Evolutionary conservation across 2,329 filamentous ascomycete species (phyloP).

Genomic region (Penicillium sp.): DNA sequence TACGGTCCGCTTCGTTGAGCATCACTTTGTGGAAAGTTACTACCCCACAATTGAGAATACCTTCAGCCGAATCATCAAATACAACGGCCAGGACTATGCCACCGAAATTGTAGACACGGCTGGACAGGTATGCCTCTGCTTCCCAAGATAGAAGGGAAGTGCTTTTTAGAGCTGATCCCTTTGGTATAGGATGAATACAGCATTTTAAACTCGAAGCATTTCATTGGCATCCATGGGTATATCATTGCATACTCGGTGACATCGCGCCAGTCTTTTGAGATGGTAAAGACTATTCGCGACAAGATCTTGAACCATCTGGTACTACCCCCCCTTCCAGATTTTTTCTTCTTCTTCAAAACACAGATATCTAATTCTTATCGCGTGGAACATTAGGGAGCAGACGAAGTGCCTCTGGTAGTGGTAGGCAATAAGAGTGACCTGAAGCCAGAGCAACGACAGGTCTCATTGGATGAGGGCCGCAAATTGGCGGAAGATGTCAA

Average conservation of each 20-base stretch:
- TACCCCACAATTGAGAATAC: slow-evolving; percentile 99
- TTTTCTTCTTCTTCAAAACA: background rate
- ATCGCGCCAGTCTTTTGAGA: slow-evolving; percentile 91
- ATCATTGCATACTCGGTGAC: slow-evolving; percentile 98
- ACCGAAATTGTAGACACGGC: slow-evolving; percentile 99
- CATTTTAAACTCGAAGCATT: slow-evolving; percentile 97
- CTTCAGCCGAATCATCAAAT: slow-evolving; percentile 91
- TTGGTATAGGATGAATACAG: slow-evolving; percentile 84
- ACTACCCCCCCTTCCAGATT: slow-evolving; percentile 31
- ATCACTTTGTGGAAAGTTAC: slow-evolving; percentile 97
- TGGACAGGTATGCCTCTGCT: slow-evolving; percentile 66
- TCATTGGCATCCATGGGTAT: slow-evolving; percentile 98
- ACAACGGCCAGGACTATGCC: slow-evolving; percentile 87
- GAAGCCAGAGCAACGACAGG: slow-evolving; percentile 87
- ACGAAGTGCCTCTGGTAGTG: slow-evolving; percentile 88
- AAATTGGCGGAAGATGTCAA: slow-evolving; percentile 81
- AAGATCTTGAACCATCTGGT: slow-evolving; percentile 97
- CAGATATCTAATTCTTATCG: background rate
- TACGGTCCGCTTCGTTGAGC: slow-evolving; percentile 94
- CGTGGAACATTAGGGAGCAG: slow-evolving; percentile 67
- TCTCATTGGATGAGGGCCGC: slow-evolving; percentile 80
- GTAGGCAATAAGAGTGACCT: slow-evolving; percentile 98
- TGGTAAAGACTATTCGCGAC: slow-evolving; percentile 92
- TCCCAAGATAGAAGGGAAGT: background rate
- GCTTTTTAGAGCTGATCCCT: slow-evolving; percentile 12